These are phyloP conservation scores for Microsporum canis DNA, from an alignment of 2,329 filamentous ascomycete genomes.

Conservation along the genomic window DNA sequence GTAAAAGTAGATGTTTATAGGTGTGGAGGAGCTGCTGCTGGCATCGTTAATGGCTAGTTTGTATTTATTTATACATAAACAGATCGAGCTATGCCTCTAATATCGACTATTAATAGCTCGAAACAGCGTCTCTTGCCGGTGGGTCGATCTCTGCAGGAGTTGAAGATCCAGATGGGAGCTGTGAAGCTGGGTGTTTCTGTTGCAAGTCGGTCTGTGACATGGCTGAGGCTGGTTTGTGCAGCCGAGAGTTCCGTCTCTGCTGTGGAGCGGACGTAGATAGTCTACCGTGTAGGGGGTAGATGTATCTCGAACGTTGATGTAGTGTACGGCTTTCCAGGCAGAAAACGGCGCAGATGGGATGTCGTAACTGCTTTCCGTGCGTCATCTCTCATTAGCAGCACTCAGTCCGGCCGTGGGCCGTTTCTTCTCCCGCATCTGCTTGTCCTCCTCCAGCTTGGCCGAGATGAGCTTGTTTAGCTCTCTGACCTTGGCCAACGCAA, in stretches of 20 bases:
- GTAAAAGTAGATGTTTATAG: no score
- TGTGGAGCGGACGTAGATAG: no score
- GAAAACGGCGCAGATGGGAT: background rate
- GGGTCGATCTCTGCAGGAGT: background rate
- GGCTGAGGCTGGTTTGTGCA: background rate
- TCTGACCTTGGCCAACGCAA: constrained; percentile 68
- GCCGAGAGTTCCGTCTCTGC: no score
- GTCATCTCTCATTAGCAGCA: constrained; percentile 69
- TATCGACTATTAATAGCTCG: background rate
- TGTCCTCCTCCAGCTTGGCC: constrained; percentile 62
- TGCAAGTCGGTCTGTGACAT: background rate
- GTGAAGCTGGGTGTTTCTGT: background rate
- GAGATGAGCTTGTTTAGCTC: constrained; percentile 66
- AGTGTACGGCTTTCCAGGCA: no score
- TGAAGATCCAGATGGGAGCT: background rate
- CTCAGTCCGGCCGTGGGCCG: constrained; percentile 72
- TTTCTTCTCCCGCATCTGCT: constrained; percentile 48
- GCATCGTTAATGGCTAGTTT: background rate
- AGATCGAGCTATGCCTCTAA: background rate
- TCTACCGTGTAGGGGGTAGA: no score
- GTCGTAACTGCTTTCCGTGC: background rate
- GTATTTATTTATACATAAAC: background rate
- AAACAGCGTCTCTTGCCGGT: background rate
- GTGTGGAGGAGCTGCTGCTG: background rate
- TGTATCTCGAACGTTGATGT: no score